Evolutionary conservation across 1,139 yeast genomes (phyloP).

Genomic region (Protomyces gravidus): DNA sequence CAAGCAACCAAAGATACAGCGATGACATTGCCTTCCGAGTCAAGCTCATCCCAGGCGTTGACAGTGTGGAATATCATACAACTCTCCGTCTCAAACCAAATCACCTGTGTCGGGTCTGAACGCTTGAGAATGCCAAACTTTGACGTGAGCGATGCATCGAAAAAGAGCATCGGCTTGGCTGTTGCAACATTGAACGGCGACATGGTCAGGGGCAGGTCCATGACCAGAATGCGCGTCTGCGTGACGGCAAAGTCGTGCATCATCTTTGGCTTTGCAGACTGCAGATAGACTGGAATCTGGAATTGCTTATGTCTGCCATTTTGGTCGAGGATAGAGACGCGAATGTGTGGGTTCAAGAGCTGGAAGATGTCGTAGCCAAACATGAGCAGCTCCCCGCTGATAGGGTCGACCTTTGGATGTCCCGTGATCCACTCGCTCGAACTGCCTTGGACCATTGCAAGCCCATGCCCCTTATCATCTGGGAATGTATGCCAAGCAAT

Average conservation of each 20-base stretch:
- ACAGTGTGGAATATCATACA: slow-evolving; percentile 29
- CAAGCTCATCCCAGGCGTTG: slow-evolving; percentile 28
- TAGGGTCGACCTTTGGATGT: slow-evolving; percentile 28
- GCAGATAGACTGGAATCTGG: slow-evolving; percentile 22
- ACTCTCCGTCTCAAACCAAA: slow-evolving; percentile 25
- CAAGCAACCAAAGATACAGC: slow-evolving; percentile 25
- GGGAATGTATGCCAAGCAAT: slow-evolving; percentile 26
- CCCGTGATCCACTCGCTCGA: slow-evolving; percentile 28
- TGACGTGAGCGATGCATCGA: slow-evolving; percentile 6
- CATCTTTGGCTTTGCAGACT: slow-evolving; percentile 22
- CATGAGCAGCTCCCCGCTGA: slow-evolving; percentile 25
- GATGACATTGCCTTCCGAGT: slow-evolving; percentile 9
- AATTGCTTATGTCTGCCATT: slow-evolving; percentile 21
- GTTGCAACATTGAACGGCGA: slow-evolving; percentile 28
- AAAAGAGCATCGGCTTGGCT: slow-evolving; percentile 25
- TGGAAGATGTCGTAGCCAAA: slow-evolving; percentile 29
- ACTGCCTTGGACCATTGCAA: slow-evolving; percentile 14
- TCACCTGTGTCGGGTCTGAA: background rate
- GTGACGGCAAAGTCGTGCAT: slow-evolving; percentile 30
- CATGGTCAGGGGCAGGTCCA: slow-evolving; percentile 27
- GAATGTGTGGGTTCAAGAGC: slow-evolving; percentile 19
- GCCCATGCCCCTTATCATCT: slow-evolving; percentile 3
- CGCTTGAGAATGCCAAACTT: slow-evolving; percentile 25
- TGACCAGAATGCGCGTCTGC: slow-evolving; percentile 10
- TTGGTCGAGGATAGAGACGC: slow-evolving; percentile 13